Base-by-base conservation (phyloP, 78 protist species). In the Pigoraptor vietnamica region DNA sequence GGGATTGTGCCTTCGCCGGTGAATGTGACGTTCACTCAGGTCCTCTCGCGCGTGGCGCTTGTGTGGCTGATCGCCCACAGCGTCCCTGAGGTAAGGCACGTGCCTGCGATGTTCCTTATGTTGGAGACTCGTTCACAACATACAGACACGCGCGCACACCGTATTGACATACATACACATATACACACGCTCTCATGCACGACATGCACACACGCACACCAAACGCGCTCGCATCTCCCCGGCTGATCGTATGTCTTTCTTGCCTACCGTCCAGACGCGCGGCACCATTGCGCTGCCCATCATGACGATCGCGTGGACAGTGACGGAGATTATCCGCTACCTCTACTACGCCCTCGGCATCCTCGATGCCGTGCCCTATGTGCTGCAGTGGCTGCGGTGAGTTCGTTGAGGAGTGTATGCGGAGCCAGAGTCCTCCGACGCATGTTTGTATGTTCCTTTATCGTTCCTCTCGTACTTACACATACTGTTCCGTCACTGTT, bases 301-400 rank as follows among this genome's bases (percentile, higher is more conserved):
- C 38, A 93, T 95, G 95, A 32, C 92, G 23, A 19, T 79, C 23
- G 38, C 92, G 36, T 95, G 97, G 97, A 48, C 92, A 1, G 90
- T 94, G 40, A 95, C 97, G 14, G 97, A 95, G 67, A 89, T 92
- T 0, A 88, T 95, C 48, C 91, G 97, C 67, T 95, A 95, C 91
- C 34, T 67, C 35, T 95, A 92, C 94, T 95, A 95, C 92, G 95
- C 92, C 29, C 91, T 95, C 87, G 89, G 93, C 35, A 9, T 94
- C 24, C 21, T 87, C 25, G 81, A 90, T 23, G 35, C 91, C 34
- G 94, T 86, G 19, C 95, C 97, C 33, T 93, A 92, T n/a, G 24
- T 94, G 14, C 91, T 95, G 23, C 91, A 90, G 81, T 95, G 95
- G 96, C 67, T 48, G 67, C 6, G 67, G 67, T 48, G 67, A 21